These are phyloP conservation scores for Penicillium palitans DNA, from an alignment of 2,329 filamentous ascomycete species.

Conservation along the genomic window DNA sequence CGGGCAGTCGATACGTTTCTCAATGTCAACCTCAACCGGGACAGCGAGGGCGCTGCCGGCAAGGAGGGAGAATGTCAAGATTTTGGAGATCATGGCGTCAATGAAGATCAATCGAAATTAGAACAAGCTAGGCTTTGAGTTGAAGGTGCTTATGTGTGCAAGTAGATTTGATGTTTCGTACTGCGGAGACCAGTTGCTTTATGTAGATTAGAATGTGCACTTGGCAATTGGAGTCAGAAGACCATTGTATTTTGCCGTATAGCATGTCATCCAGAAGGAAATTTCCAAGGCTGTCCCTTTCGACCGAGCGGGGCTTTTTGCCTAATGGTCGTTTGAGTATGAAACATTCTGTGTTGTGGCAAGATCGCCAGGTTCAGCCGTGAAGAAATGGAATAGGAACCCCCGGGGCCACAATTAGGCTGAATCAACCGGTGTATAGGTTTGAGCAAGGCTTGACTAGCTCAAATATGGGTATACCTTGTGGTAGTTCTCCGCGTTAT, in stretches of 20 bases:
- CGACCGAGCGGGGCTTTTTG: conserved; percentile 12
- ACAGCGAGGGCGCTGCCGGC: conserved; percentile 7
- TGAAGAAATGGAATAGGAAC: conserved; percentile 4
- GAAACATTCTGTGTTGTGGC: background rate
- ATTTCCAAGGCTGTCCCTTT: conserved; percentile 1
- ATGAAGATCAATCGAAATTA: background rate
- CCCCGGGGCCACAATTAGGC: conserved; percentile 9
- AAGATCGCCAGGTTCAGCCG: conserved; percentile 10
- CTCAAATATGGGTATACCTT: background rate
- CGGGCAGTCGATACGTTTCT: conserved; percentile 41
- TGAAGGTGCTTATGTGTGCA: background rate
- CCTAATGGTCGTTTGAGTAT: conserved; percentile 5
- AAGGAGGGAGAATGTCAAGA: conserved; percentile 9
- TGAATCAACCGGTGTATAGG: conserved; percentile 14
- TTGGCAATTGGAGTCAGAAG: background rate
- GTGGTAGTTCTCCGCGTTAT: conserved; percentile 2
- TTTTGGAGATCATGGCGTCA: conserved; percentile 9
- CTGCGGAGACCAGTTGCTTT: background rate
- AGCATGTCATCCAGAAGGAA: background rate
- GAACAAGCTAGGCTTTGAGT: background rate
- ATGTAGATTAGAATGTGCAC: background rate
- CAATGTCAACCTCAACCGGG: conserved; percentile 10
- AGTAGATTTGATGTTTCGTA: no score
- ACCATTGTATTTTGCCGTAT: conserved; percentile 1
- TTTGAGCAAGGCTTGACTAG: background rate